Base-by-base conservation (phyloP, 176 grass and related monocot species). In the Stipa capillata region DNA sequence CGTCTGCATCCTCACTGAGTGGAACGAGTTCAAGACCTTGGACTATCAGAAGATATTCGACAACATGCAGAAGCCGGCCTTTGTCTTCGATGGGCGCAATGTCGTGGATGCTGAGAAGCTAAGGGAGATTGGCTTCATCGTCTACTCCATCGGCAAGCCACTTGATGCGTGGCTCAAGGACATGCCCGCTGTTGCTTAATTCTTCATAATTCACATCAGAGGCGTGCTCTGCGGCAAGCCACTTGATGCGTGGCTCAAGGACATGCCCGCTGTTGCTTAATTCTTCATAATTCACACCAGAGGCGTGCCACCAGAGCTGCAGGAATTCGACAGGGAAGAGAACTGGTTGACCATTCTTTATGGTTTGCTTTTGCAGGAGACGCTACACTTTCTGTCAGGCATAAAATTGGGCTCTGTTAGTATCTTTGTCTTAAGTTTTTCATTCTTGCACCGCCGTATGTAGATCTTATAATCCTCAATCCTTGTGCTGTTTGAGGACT, bases 101-200 rank as follows among this genome's bases (percentile, higher is more conserved):
- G 63, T 93, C 7, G 85, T 93, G 4, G 48, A 93, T 49, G 31
- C 85, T 0, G 91, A 82, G 82, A 93, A 90, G 88, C 85, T 93
- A 24, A 93, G 91, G 72, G 85, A 90, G 84, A 93, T 93, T 24
- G 91, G 91, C 57, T 93, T 93, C 61, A 93, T 93, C 31, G 88
- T 93, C 62, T 93, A 90, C 72, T 88, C 91, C 42, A 93, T 93
- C 15, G 91, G 91, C 55, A 93, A 93, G 85, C 91, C 91, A 10
- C 88, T 93, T 14, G 91, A 93, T 41, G 69, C 68, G 16, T 93
- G 88, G 88, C 81, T 93, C 34, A 93, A 93, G 88, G 91, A 93
- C 82, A 85, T 93, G 85, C 91, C 91, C 9, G 91, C 91, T 0
- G 16, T 70, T 25, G 67, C 67, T 17, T 70, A 70, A 2, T 34